Percentiles rank a stretch among this genome's conserved stretches.
These are phyloP conservation scores for Eutrema heterophyllum DNA, from an alignment of 345 rosid genomes.

Conservation along the genomic window DNA sequence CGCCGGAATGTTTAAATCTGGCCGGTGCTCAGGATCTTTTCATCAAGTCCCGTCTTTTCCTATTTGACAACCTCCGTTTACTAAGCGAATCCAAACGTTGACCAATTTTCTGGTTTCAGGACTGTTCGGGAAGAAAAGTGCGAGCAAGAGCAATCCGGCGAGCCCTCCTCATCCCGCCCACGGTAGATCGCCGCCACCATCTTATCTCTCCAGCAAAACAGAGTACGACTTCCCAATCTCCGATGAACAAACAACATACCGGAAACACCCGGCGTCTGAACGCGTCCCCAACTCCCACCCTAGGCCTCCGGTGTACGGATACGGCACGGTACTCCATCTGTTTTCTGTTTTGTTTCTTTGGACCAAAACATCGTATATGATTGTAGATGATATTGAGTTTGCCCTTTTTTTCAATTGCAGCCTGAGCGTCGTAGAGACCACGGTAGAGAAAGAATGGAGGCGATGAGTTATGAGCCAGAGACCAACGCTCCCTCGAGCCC, in stretches of 20 bases:
- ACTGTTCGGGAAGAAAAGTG: slow-evolving; percentile 14
- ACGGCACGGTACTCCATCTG: slow-evolving; percentile 15
- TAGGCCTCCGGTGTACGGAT: slow-evolving; percentile 24
- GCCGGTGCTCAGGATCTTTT: no score
- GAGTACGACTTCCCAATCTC: slow-evolving; percentile 15
- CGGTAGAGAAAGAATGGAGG: slow-evolving; percentile 5
- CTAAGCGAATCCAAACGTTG: not conserved
- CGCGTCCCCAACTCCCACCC: slow-evolving; percentile 28
- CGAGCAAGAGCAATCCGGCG: slow-evolving; percentile 15
- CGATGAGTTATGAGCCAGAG: slow-evolving; percentile 21
- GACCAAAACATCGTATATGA: not conserved
- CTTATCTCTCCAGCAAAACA: slow-evolving; percentile 9
- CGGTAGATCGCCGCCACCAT: slow-evolving; percentile 10
- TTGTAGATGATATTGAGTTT: not conserved
- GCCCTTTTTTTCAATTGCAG: not conserved
- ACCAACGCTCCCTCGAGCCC: slow-evolving; percentile 23
- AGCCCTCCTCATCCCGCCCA: slow-evolving; percentile 8
- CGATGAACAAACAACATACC: slow-evolving; percentile 8
- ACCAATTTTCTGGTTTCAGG: slow-evolving; percentile 7
- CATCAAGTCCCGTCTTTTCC: no score
- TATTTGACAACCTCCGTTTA: no score
- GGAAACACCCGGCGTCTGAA: slow-evolving; percentile 27
- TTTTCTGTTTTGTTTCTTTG: not conserved
- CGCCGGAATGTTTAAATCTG: no score
- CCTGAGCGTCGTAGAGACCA: slow-evolving; percentile 23